Evolutionary conservation across 305 asterid genomes (phyloP).

Genomic region (Fraxinus latifolia): DNA sequence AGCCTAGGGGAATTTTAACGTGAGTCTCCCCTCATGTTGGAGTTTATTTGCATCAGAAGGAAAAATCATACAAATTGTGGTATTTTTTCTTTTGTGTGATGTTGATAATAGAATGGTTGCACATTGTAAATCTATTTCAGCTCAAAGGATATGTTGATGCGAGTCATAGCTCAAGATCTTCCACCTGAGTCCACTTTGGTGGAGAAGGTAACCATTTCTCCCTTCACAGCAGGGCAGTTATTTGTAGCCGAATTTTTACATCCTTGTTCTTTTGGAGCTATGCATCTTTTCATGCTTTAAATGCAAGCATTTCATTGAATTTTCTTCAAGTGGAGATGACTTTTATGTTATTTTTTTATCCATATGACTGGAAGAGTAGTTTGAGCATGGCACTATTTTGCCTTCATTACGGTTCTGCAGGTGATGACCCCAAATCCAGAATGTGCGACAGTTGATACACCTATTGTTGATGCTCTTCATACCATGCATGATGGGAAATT

Average conservation of each 20-base stretch:
- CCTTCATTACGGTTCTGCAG: constrained; percentile 33
- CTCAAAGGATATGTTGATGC: constrained; percentile 89
- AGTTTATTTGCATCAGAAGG: neutral
- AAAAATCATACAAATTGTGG: neutral
- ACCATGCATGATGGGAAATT: constrained; percentile 94
- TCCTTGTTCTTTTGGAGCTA: neutral
- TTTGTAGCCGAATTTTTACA: neutral
- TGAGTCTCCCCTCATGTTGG: constrained; percentile 38
- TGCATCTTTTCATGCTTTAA: neutral
- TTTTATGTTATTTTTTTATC: neutral
- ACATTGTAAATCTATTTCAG: constrained; percentile 32
- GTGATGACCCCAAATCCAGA: constrained; percentile 98
- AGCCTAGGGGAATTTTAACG: constrained; percentile 91
- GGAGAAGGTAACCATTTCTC: constrained; percentile 55
- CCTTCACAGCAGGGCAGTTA: neutral
- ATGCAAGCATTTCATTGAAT: neutral
- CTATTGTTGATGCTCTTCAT: constrained; percentile 97
- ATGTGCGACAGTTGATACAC: constrained; percentile 76
- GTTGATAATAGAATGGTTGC: neutral
- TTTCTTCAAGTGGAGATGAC: neutral
- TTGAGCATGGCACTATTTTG: neutral
- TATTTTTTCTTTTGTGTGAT: neutral
- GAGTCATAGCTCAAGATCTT: constrained; percentile 85
- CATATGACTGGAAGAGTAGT: neutral
- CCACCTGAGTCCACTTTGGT: constrained; percentile 76